phyloP scores from a whole-genome alignment of 495 filamentous ascomycete species.

The Corynascus novoguineensis region DNA sequence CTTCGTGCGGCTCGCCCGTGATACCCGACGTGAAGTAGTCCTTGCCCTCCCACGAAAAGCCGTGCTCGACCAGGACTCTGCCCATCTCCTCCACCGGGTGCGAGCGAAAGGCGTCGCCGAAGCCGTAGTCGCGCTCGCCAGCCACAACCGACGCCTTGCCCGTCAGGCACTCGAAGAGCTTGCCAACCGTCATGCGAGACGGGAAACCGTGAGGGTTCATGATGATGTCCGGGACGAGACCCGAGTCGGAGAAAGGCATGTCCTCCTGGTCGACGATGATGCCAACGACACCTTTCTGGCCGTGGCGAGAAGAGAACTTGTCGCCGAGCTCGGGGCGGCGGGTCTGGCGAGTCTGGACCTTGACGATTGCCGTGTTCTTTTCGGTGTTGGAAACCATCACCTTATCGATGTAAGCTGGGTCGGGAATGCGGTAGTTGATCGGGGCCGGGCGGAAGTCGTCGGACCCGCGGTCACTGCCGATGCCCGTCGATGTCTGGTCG shows the following conservation, averaged over 20 bases:
- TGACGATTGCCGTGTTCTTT: slow-evolving; percentile 71
- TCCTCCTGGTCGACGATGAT: slow-evolving; percentile 94
- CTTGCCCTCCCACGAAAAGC: slow-evolving; percentile 93
- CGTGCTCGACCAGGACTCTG: slow-evolving; percentile 71
- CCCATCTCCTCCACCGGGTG: slow-evolving; percentile 89
- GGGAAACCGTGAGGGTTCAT: slow-evolving; percentile 99
- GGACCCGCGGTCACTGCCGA: slow-evolving; percentile 57
- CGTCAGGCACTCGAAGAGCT: slow-evolving; percentile 90
- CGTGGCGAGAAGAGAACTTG: slow-evolving; percentile 97
- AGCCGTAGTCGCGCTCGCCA: slow-evolving; percentile 67
- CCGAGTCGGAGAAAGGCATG: slow-evolving; percentile 90
- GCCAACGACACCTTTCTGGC: slow-evolving; percentile 97
- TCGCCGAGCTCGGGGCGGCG: slow-evolving; percentile 91
- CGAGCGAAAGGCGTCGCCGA: slow-evolving; percentile 93
- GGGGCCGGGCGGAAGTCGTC: slow-evolving; percentile 62
- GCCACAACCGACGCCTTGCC: slow-evolving; percentile 87
- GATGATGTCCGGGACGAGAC: slow-evolving; percentile 93
- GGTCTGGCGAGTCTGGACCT: slow-evolving; percentile 88
- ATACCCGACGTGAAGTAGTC: slow-evolving; percentile 94
- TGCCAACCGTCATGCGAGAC: slow-evolving; percentile 98
- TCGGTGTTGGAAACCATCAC: slow-evolving; percentile 87
- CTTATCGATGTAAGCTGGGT: slow-evolving; percentile 88
- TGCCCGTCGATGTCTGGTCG: slow-evolving; percentile 59
- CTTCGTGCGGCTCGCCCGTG: slow-evolving; percentile 86
- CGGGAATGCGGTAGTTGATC: slow-evolving; percentile 75